Evolutionary conservation across 2,329 filamentous ascomycete genomes (phyloP).

Genomic region (Parastagonospora nodorum): DNA sequence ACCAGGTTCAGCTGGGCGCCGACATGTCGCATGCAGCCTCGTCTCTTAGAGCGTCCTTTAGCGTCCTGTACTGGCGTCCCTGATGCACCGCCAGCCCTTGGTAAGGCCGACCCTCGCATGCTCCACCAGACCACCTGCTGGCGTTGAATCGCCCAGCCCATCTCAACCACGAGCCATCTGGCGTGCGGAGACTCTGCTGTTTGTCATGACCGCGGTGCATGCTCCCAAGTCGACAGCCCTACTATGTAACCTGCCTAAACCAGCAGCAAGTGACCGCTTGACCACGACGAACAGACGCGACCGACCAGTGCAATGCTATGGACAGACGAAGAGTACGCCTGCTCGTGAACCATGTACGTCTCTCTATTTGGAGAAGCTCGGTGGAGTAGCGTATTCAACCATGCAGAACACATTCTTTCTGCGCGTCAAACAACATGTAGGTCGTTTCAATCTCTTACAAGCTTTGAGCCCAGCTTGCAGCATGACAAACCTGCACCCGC

Average conservation of each 20-base stretch:
- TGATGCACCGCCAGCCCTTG: conserved; percentile 13
- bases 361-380: conserved; percentile 34
- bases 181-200: conserved; percentile 26
- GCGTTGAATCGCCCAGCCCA: conserved; percentile 22
- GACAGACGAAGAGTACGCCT: conserved; percentile 1
- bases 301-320: conserved; percentile 13
- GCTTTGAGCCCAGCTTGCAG: no score
- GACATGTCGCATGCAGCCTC: conserved; percentile 40
- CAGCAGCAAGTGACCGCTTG: conserved; percentile 14
- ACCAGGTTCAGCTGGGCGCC: conserved; percentile 33
- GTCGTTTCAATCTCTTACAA: no score
- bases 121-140: conserved; percentile 18
- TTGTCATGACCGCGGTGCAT: conserved; percentile 11
- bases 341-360: background rate
- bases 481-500: no score
- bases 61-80: conserved; percentile 24
- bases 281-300: conserved; percentile 14
- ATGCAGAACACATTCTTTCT: background rate
- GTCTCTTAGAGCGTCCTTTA: conserved; percentile 28
- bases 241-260: conserved; percentile 31
- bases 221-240: conserved; percentile 1
- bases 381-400: conserved; percentile 4
- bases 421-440: no score
- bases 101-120: conserved; percentile 20
- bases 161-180: conserved; percentile 15